Evolutionary conservation across 495 filamentous ascomycete genomes (phyloP), one percentile per base, ranked within the genome.

Genomic region (Penicillium canescens): DNA sequence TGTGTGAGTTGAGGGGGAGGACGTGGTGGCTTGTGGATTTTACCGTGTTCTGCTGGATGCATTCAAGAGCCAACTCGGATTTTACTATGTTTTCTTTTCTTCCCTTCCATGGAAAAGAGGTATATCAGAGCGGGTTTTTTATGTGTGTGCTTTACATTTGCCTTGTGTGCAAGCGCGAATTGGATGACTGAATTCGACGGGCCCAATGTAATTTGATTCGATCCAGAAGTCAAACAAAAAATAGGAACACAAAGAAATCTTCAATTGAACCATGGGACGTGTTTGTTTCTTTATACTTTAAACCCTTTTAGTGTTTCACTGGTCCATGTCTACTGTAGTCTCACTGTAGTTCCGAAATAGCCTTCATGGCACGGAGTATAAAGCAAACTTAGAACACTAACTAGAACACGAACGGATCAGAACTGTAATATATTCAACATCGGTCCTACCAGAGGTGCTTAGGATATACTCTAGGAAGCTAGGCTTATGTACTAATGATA

Each of bases 131-230:
- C 54, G 56, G 57, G 46, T 64, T 38, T 61, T 56, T 40, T 54
- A 24, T 54, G 49, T 62, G 44, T 53, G 45, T 53, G 54, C 42
- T 54, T 63, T 49, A 61, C 57, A 63, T 63, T 54, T 63, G 38
- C 50, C 51, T 53, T 59, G 60, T 60, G 60, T 59, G 61, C 60
- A 63, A 66, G 61, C 50, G 60, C 57, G 63, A 66, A 63, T 66
- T 66, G 60, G 60, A 66, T 63, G 62, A 62, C 31, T 60, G 56
- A 66, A 63, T 52, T 59, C 60, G 67, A 63, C 49, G 54, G 50
- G 47, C 46, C 49, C 59, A 31, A 63, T 72, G 69, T 71, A 72
- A 68, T 70, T 70, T 66, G 70, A 67, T 65, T 70, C 62, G 59
- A 68, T 55, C 50, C 59, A 61, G 46, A 65, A 61, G 57, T 67